Conservation (phyloP, 345 rosid genomes). For the Populus deltoides region DNA sequence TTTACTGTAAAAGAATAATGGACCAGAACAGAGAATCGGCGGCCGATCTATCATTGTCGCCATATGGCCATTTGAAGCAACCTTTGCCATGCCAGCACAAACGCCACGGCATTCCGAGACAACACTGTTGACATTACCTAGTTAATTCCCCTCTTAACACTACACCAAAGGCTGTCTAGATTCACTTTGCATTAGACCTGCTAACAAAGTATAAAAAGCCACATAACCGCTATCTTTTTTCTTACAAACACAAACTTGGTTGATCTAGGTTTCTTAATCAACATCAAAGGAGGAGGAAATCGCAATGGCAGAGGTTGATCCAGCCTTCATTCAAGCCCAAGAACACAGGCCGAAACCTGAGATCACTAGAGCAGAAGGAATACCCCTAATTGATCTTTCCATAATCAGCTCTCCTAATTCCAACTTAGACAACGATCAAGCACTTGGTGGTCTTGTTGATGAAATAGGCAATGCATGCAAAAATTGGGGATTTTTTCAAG, state of each 20-base stretch:
- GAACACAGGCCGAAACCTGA: constrained; percentile 36
- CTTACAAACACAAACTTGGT: background rate
- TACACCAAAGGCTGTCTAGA: background rate
- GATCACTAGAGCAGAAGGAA: constrained; percentile 22
- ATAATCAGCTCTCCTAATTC: background rate
- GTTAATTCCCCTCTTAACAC: too few species aligned
- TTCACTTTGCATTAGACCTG: background rate
- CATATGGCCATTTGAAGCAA: too few species aligned
- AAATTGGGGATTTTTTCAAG: constrained; percentile 43
- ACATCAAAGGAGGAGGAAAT: background rate
- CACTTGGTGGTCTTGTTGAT: constrained; percentile 18
- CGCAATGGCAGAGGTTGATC: constrained; percentile 25
- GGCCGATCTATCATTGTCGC: too few species aligned
- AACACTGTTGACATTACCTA: background rate
- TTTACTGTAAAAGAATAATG: too few species aligned
- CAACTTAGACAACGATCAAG: background rate
- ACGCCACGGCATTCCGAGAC: background rate
- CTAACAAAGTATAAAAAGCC: background rate
- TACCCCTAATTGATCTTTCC: constrained; percentile 39
- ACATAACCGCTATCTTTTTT: background rate
- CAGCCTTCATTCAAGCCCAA: constrained; percentile 29
- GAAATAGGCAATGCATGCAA: constrained; percentile 37
- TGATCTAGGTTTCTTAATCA: background rate
- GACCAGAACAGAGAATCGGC: too few species aligned
- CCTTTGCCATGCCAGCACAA: background rate